phyloP scores from a whole-genome alignment of 345 rosid species.

The Abelmoschus esculentus region DNA sequence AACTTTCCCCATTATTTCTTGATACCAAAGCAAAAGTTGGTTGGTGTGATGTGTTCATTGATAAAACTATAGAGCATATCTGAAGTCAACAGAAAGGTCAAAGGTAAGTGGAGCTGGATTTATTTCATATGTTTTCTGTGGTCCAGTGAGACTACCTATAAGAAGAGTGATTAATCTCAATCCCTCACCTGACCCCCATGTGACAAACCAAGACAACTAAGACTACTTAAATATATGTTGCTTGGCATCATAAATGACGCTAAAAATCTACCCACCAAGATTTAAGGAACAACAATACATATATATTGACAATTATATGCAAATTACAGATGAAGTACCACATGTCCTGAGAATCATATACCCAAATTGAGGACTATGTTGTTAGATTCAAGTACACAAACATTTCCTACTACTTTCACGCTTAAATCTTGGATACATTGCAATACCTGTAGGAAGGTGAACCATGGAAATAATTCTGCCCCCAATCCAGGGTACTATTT shows the following conservation, averaged over 20 bases:
- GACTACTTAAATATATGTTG: not conserved
- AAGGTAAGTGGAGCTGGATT: not conserved
- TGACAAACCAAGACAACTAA: not conserved
- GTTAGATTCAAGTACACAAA: not conserved
- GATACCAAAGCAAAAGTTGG: not conserved
- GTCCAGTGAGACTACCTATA: not conserved
- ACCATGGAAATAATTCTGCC: constrained; percentile 89
- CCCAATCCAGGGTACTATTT: constrained; percentile 90
- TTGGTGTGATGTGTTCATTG: not conserved
- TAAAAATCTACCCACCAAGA: not conserved
- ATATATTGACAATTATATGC: not conserved
- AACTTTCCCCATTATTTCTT: not conserved
- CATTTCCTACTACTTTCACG: not conserved
- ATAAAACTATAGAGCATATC: not conserved
- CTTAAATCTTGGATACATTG: constrained; percentile 2
- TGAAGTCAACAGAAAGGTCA: not conserved
- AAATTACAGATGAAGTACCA: not conserved
- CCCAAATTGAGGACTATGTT: not conserved
- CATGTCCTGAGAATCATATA: not conserved
- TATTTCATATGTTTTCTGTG: not conserved
- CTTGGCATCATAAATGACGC: not conserved
- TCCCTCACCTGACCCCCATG: not conserved
- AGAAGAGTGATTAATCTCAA: not conserved
- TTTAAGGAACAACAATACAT: not conserved
- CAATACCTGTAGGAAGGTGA: constrained; percentile 78